These are phyloP conservation scores for Lodderomyces metapsilosis DNA, from an alignment of 1,139 yeast genomes.

Conservation along the genomic window DNA sequence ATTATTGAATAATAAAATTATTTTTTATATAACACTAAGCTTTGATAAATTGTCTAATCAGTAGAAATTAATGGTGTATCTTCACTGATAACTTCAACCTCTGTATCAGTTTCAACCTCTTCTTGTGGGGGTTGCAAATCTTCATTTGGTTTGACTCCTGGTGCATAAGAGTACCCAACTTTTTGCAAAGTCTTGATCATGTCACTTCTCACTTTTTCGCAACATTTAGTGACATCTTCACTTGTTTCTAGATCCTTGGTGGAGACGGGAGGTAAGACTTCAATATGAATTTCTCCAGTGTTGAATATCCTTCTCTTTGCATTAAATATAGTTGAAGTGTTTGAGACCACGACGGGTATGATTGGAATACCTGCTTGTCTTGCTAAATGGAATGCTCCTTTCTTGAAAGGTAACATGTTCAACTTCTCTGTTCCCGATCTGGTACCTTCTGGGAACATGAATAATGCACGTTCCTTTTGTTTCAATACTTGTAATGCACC, in stretches of 20 bases:
- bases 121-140: slow-evolving; percentile 9
- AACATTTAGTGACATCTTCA: slow-evolving; percentile 56
- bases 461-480: slow-evolving; percentile 63
- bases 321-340: slow-evolving; percentile 73
- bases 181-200: slow-evolving; percentile 31
- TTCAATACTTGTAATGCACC: slow-evolving; percentile 64
- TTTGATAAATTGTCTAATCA: slow-evolving; percentile 9
- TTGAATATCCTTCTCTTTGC: slow-evolving; percentile 56
- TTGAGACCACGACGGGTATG: slow-evolving; percentile 83
- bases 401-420: slow-evolving; percentile 80
- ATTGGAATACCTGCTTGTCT: slow-evolving; percentile 88
- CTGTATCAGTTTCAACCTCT: slow-evolving; percentile 14
- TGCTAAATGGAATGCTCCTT: slow-evolving; percentile 97
- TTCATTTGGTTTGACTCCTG: slow-evolving; percentile 12
- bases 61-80: slow-evolving; percentile 20
- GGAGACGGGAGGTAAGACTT: slow-evolving; percentile 65
- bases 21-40: neutral
- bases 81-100: slow-evolving; percentile 20
- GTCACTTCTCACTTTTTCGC: slow-evolving; percentile 34
- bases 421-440: slow-evolving; percentile 73
- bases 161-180: slow-evolving; percentile 32
- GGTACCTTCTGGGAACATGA: slow-evolving; percentile 95
- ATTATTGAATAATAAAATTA: slow-evolving; percentile 18
- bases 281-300: slow-evolving; percentile 59
- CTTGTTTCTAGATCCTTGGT: slow-evolving; percentile 55